These are phyloP conservation scores for Metschnikowia similis DNA, from an alignment of 805 yeast genomes.

Conservation along the genomic window DNA sequence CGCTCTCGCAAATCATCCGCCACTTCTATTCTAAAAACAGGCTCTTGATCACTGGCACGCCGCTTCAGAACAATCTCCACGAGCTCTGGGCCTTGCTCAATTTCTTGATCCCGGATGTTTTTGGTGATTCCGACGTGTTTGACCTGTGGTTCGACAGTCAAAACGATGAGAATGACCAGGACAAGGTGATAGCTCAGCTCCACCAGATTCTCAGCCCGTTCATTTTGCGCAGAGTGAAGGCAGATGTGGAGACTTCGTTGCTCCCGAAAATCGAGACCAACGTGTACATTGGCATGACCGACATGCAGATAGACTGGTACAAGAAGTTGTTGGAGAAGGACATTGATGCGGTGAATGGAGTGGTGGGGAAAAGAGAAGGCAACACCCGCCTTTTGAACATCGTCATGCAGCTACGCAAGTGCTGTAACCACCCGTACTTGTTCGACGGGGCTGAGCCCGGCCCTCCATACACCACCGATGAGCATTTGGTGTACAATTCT, in stretches of 20 bases:
- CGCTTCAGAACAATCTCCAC: slow-evolving; percentile 89
- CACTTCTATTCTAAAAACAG: slow-evolving; percentile 82
- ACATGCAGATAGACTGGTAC: slow-evolving; percentile 93
- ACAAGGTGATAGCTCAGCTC: slow-evolving; percentile 78
- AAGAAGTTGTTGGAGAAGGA: slow-evolving; percentile 84
- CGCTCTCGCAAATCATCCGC: slow-evolving; percentile 88
- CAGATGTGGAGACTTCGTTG: slow-evolving; percentile 88
- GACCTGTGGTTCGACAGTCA: slow-evolving; percentile 83
- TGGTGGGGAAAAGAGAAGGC: slow-evolving; percentile 88
- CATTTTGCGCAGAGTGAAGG: slow-evolving; percentile 79
- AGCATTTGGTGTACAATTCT: slow-evolving; percentile 83
- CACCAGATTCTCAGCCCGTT: slow-evolving; percentile 89
- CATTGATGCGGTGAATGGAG: slow-evolving; percentile 94
- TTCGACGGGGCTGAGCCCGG: slow-evolving; percentile 99
- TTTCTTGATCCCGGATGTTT: slow-evolving; percentile 88
- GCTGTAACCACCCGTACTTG: slow-evolving; percentile 95
- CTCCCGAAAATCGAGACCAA: slow-evolving; percentile 89
- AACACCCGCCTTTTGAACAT: slow-evolving; percentile 87
- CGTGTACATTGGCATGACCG: slow-evolving; percentile 89
- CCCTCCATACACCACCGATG: slow-evolving; percentile 95
- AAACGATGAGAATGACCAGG: slow-evolving; percentile 46
- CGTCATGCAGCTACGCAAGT: slow-evolving; percentile 94
- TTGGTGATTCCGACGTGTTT: slow-evolving; percentile 84
- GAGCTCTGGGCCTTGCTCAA: slow-evolving; percentile 95
- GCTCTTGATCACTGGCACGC: slow-evolving; percentile 90